These are phyloP conservation scores for Epithele typhae DNA, from an alignment of 768 basidiomycete species.

Conservation along the genomic window DNA sequence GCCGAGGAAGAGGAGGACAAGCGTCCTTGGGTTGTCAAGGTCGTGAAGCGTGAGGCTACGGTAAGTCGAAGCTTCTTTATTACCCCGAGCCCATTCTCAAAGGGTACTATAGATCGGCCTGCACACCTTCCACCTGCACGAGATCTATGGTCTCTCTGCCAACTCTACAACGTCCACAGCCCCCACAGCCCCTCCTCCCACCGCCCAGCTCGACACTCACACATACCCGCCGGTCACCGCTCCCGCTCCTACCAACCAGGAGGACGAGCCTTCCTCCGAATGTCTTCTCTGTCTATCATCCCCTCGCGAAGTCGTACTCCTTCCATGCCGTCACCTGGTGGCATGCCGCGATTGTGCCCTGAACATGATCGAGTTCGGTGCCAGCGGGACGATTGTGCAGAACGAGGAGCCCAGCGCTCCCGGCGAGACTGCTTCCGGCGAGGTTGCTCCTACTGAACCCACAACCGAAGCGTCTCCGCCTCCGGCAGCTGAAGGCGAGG, in stretches of 20 bases:
- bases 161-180: conserved; percentile 30
- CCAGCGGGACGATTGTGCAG: conserved; percentile 82
- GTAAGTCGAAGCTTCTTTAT: conserved; percentile 31
- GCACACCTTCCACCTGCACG: conserved; percentile 92
- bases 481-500: conserved; percentile 6
- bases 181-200: conserved; percentile 34
- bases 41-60: conserved; percentile 88
- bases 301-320: conserved; percentile 85
- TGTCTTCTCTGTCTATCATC: conserved; percentile 89
- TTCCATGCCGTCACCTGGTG: conserved; percentile 91
- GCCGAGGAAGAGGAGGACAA: conserved; percentile 38
- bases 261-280: conserved; percentile 77
- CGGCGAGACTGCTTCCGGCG: conserved; percentile 11
- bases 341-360: conserved; percentile 94
- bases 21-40: conserved; percentile 87
- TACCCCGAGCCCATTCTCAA: no score
- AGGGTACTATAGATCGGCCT: conserved; percentile 65
- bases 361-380: conserved; percentile 97
- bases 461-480: neutral
- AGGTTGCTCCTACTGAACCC: neutral
- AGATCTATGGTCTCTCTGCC: conserved; percentile 83
- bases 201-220: conserved; percentile 30
- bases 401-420: conserved; percentile 31
- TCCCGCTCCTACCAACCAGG: conserved; percentile 30
- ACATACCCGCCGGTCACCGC: conserved; percentile 43